These are phyloP conservation scores for Candolleomyces efflorescens DNA, from an alignment of 768 basidiomycete genomes.

Conservation along the genomic window DNA sequence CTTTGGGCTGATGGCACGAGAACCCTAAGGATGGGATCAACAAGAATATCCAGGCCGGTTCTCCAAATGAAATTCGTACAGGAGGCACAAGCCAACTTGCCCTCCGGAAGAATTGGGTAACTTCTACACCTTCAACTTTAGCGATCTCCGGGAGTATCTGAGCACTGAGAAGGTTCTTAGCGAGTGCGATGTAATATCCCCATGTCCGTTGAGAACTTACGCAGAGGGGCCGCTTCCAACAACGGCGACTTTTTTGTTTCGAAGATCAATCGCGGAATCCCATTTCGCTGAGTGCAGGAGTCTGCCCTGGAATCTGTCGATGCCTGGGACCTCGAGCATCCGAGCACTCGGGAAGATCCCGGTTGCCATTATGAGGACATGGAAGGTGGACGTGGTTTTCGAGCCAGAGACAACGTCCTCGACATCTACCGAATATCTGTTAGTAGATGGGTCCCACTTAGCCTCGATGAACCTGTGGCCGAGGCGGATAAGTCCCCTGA, in stretches of 20 bases:
- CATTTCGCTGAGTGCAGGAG: slow-evolving; percentile 18
- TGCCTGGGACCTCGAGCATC: slow-evolving; percentile 12
- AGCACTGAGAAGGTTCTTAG: neutral
- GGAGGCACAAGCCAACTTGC: neutral
- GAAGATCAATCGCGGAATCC: slow-evolving; percentile 15
- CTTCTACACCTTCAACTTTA: neutral
- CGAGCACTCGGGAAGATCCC: neutral
- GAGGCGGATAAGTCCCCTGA: slow-evolving; percentile 38
- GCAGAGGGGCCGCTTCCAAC: slow-evolving; percentile 13
- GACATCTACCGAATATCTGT: neutral
- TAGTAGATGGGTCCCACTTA: slow-evolving; percentile 33
- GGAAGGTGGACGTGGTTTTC: neutral
- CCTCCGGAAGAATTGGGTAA: neutral
- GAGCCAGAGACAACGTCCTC: neutral
- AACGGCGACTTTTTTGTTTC: slow-evolving; percentile 9
- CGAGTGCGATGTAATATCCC: neutral
- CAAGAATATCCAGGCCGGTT: neutral
- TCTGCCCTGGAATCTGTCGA: slow-evolving; percentile 14
- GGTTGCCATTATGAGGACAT: neutral
- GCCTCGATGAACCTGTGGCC: slow-evolving; percentile 39
- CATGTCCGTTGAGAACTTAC: neutral
- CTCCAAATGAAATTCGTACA: neutral
- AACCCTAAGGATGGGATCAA: neutral
- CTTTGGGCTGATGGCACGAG: neutral
- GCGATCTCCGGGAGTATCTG: neutral